These are phyloP conservation scores for Garcia nutans DNA, from an alignment of 345 rosid species.

Conservation along the genomic window DNA sequence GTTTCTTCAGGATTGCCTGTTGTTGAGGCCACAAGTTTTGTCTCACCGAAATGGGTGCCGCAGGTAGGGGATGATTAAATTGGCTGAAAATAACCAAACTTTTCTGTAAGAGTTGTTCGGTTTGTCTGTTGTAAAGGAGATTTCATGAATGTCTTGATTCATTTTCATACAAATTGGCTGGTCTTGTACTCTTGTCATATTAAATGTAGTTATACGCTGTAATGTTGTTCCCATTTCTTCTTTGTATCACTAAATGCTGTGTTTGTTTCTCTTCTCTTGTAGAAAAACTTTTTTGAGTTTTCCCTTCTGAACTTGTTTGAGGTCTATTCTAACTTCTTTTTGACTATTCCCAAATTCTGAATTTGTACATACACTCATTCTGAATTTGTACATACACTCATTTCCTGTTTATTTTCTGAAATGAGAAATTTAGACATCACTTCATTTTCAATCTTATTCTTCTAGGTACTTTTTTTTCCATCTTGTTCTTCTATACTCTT, in stretches of 20 bases:
- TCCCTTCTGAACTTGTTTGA: not conserved
- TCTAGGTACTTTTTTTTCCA: too few relatives aligned
- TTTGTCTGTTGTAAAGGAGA: conserved; percentile 9
- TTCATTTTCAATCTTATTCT: too few relatives aligned
- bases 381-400: too few relatives aligned
- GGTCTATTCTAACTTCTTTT: not conserved
- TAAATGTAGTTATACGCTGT: not conserved
- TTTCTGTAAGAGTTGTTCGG: not conserved
- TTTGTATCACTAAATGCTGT: not conserved
- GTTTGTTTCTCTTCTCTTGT: not conserved
- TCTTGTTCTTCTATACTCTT: too few relatives aligned
- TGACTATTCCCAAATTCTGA: not conserved
- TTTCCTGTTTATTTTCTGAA: too few relatives aligned
- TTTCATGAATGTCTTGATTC: not conserved
- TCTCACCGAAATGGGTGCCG: conserved; percentile 84
- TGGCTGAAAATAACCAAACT: conserved; percentile 9
- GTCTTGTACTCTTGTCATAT: not conserved
- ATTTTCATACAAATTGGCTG: not conserved
- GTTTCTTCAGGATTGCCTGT: conserved; percentile 58
- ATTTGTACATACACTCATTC: too few relatives aligned
- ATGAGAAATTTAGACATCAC: too few relatives aligned
- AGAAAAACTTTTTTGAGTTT: not conserved
- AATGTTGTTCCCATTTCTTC: not conserved
- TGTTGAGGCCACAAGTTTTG: conserved; percentile 77
- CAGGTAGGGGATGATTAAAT: conserved; percentile 35